Percentiles rank a stretch among this genome's conserved stretches.
Evolutionary conservation across 352 stramenopile species (phyloP).

Genomic region (Thraustochytrium aureum): DNA sequence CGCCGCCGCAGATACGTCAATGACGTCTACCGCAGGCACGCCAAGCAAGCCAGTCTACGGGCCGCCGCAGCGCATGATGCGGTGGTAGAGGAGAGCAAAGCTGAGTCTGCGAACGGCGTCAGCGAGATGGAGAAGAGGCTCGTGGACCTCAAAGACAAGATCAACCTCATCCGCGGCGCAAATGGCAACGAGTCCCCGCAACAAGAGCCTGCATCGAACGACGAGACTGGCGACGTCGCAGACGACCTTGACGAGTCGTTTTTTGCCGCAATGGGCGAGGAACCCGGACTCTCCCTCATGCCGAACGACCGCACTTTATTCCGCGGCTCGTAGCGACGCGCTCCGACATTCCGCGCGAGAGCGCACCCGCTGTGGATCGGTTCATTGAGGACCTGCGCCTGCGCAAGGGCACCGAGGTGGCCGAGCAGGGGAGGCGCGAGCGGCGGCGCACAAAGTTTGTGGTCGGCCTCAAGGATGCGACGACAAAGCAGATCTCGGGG

Average conservation of each 20-base stretch:
- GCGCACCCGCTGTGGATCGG: background rate
- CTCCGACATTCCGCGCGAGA: background rate
- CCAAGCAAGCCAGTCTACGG: no score
- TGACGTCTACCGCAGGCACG: conserved; percentile 26
- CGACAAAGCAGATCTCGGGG: background rate
- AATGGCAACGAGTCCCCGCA: background rate
- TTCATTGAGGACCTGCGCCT: background rate
- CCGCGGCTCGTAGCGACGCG: background rate
- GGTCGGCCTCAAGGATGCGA: background rate
- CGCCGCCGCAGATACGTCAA: conserved; percentile 33
- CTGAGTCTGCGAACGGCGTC: background rate
- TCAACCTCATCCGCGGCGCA: background rate
- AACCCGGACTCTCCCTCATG: no score
- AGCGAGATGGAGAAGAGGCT: conserved; percentile 7
- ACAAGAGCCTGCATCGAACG: background rate
- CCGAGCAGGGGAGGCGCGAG: background rate
- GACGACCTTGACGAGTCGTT: background rate
- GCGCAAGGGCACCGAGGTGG: background rate
- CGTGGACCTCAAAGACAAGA: background rate
- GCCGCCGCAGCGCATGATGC: background rate
- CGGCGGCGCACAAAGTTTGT: conserved; percentile 1
- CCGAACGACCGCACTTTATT: no score
- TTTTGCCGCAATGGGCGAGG: no score
- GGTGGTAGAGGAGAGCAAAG: background rate
- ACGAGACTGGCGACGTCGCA: background rate